Evolutionary conservation across 441 rosid species (phyloP), one percentile per base, ranked within the genome.

Genomic region (Manihot esculenta): DNA sequence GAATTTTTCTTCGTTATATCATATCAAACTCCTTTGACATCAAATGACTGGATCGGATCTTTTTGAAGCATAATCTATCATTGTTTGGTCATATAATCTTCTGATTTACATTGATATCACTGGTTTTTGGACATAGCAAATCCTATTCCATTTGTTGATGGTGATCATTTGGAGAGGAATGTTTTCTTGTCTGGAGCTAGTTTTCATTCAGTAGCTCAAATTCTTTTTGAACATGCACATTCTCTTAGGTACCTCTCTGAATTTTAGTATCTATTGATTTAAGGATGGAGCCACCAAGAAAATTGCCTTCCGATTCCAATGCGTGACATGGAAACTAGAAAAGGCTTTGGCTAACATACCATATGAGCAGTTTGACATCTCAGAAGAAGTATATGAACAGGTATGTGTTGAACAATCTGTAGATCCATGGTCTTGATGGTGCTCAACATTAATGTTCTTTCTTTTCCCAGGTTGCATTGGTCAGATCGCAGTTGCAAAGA

Each of bases 371-470:
- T 82, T 88, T 70, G 86, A 88, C 69, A 89, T 95, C 83, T 93
- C 98, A 12, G 97, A 91, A 77, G 98, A 95, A 82, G 94, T 95
- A 49, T 82, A 75, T 68, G 99, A 95, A 73, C 97, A 88, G 95
- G 97, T 92, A 77, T 44, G 23, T 17, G 18, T 77, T 14, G 11
- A 44, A 45, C 26, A 44, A 57, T 47, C 21, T 47, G n/a, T 15
- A 3, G 15, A 23, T 45, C 20, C 35, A 20, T 42, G 30, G 38
- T 54, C 66, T 61, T 49, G 23, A 60, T 53, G 50, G 73, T 51
- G 24, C 54, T 18, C 21, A 11, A 18, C 11, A 49, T 71, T 49
- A 61, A 76, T 21, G 5, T 41, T 47, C 38, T 12, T 72, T 15
- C 27, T 71, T 72, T 63, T 58, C 42, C 56, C 61, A 95, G 99